Conservation (phyloP, 2,329 filamentous ascomycete species). For the Verticillium klebahnii region DNA sequence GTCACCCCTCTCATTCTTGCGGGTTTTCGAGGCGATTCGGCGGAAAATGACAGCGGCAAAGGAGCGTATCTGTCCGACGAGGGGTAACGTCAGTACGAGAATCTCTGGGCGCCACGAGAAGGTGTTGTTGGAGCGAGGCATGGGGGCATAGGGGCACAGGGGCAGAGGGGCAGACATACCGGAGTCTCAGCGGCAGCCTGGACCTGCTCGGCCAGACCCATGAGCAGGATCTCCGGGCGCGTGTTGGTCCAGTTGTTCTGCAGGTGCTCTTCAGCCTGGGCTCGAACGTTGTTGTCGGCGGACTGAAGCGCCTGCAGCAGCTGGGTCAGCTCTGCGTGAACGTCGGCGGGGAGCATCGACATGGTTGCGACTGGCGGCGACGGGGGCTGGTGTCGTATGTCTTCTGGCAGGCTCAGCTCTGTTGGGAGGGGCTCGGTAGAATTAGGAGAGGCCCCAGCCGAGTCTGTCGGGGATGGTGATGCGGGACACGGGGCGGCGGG, state of each 20-base stretch:
- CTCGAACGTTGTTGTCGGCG: conserved; percentile 79
- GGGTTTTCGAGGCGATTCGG: conserved; percentile 83
- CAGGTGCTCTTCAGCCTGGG: conserved; percentile 84
- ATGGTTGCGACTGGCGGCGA: conserved; percentile 40
- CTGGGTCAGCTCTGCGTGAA: conserved; percentile 79
- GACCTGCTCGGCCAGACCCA: conserved; percentile 92
- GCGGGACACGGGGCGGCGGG: not conserved
- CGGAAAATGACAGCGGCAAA: conserved; percentile 94
- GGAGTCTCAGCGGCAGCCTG: conserved; percentile 68
- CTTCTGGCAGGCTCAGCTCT: too few relatives aligned
- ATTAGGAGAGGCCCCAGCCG: not conserved
- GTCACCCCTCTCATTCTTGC: conserved; percentile 68
- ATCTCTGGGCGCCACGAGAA: not conserved
- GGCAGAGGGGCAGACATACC: conserved; percentile 39
- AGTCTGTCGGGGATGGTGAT: not conserved
- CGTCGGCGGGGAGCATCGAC: conserved; percentile 82
- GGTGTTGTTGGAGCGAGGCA: not conserved
- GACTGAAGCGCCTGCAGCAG: conserved; percentile 86
- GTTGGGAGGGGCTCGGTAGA: too few relatives aligned
- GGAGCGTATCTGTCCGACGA: conserved; percentile 64
- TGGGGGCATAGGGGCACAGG: not conserved
- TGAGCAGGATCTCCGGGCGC: conserved; percentile 81
- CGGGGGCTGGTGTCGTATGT: not conserved
- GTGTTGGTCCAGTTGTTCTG: conserved; percentile 83
- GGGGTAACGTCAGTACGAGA: not conserved